Conservation (phyloP, 2,329 filamentous ascomycete genomes). For the Paecilomyces variotii region DNA sequence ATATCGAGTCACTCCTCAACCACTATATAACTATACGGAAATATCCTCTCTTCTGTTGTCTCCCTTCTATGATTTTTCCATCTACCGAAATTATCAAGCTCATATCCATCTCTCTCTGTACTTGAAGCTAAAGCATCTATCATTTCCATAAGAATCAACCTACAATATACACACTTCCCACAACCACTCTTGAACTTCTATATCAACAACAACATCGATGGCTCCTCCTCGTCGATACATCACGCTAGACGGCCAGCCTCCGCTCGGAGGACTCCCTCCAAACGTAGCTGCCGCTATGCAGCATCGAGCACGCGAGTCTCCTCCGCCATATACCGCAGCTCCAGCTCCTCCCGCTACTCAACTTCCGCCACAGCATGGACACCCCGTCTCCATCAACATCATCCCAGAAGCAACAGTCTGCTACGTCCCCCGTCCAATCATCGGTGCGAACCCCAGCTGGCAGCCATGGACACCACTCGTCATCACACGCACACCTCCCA, state of each 20-base stretch:
- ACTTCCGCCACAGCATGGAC: neutral
- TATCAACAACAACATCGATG: neutral
- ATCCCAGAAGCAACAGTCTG: constrained; percentile 3
- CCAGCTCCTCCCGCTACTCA: neutral
- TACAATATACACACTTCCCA: neutral
- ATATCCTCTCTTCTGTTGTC: neutral
- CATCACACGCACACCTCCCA: constrained; percentile 6
- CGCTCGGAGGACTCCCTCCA: constrained; percentile 23
- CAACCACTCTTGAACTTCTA: neutral
- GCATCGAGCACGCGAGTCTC: neutral
- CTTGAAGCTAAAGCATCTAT: neutral
- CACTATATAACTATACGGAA: neutral
- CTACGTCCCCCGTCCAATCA: constrained; percentile 4
- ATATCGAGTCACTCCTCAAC: neutral
- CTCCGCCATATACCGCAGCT: neutral
- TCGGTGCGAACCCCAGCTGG: constrained; percentile 2
- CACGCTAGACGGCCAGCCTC: constrained; percentile 21
- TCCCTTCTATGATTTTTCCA: neutral
- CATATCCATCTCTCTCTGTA: neutral
- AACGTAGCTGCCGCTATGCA: constrained; percentile 2
- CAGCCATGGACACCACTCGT: constrained; percentile 4
- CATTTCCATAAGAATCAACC: neutral
- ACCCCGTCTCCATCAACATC: neutral
- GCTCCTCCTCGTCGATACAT: constrained; percentile 14
- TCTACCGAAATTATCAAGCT: neutral